Base-by-base conservation (phyloP, 371 early-diverging fungal genomes). In the Batkoa obscura region DNA sequence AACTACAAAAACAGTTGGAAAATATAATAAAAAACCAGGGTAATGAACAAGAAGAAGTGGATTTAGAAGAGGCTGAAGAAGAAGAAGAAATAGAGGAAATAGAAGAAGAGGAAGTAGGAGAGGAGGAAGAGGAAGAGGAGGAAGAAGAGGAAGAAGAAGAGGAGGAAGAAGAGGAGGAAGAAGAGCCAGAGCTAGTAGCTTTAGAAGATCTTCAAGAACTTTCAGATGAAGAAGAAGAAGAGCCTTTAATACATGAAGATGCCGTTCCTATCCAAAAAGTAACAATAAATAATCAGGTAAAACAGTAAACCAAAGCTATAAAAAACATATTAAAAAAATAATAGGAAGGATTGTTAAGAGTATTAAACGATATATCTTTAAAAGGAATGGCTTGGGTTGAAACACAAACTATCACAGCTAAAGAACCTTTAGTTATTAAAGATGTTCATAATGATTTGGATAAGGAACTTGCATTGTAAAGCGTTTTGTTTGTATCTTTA, bases 401-500 rank as follows among this genome's bases (percentile, higher is more conserved):
- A 59, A 77, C 79, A 36, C 76, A 83, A 67, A 68, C 77, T 9
- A 70, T 90, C 33, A 87, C 85, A 3, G 77, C 83, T 42, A 59
- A 65, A 2, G 58, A 70, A 31, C 78, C 88, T 8, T 53, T 78
- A 49, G 67, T 60, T 13, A 68, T 83, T 1, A 66, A 68, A 4
- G 86, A 88, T 63, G 76, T 79, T 1, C 72, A 83, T 52, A 79
- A 95, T 60, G 95, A 95, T 60, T 64, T 94, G 59, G 76, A 82
- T 55, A 82, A 94, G 52, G 95, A 95, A 66, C 68, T 86, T 35
- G 88, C 88, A 43, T 89, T 95, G 58, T 80, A 77, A 56, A 53
- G 43, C 13, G 59, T 31, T 12, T 50, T 6, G 31, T 31, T 50
- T 9, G 4, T 12, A 50, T 3, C 2, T 43, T 8, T 2, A 6